These are phyloP conservation scores for Pleurotus citrinopileatus DNA, from an alignment of 768 basidiomycete species.

Conservation along the genomic window DNA sequence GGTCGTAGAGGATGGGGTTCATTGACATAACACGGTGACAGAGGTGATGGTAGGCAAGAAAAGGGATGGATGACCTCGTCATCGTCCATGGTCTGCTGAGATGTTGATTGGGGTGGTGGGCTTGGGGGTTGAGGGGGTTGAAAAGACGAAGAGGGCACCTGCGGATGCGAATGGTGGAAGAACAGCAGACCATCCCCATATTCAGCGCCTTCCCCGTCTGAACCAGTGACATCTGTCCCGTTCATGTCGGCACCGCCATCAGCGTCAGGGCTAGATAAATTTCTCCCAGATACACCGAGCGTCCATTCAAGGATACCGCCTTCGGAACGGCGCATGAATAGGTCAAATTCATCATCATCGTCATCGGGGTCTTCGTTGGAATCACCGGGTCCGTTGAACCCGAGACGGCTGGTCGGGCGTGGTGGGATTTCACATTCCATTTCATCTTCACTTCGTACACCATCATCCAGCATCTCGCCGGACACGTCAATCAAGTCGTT, in stretches of 20 bases:
- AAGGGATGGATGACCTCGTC: constrained; percentile 25
- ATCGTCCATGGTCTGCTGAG: constrained; percentile 20
- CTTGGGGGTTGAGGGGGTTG: constrained; percentile 3
- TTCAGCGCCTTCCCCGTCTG: constrained; percentile 20
- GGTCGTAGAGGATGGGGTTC: constrained; percentile 10
- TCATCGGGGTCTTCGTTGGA: constrained; percentile 7
- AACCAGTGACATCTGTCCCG: constrained; percentile 4
- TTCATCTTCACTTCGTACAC: constrained; percentile 10
- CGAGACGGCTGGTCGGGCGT: constrained; percentile 48
- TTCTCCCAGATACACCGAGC: constrained; percentile 13
- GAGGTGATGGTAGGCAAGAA: constrained; percentile 35
- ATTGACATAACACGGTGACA: constrained; percentile 23
- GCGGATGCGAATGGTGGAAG: constrained; percentile 14
- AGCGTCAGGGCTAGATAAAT: constrained; percentile 13
- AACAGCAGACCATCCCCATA: constrained; percentile 20
- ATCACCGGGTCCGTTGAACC: constrained; percentile 31
- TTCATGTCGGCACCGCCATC: constrained; percentile 15
- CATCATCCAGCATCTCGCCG: constrained; percentile 16
- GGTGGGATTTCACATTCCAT: constrained; percentile 26
- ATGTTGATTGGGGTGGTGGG: constrained; percentile 20
- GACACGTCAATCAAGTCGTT: constrained; percentile 2
- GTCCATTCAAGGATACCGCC: not conserved
- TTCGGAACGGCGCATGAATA: not conserved
- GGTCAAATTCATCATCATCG: not conserved
- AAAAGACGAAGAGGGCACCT: constrained; percentile 10